Evolutionary conservation across 2,329 filamentous ascomycete genomes (phyloP).

Genomic region (Amauroascus niger): DNA sequence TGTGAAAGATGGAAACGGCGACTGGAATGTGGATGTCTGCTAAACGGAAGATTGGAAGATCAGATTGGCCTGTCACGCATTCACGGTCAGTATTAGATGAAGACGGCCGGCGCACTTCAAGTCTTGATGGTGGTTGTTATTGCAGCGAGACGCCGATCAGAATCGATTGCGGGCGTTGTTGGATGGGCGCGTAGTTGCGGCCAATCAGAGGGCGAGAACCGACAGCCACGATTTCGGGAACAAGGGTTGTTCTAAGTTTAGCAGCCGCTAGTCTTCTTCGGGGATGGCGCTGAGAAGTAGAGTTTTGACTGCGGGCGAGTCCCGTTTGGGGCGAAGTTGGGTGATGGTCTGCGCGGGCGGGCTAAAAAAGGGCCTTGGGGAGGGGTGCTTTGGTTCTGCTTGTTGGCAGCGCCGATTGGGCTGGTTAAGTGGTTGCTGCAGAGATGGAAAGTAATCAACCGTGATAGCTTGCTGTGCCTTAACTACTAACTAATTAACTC

Average conservation of each 20-base stretch:
- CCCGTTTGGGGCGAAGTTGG: constrained; percentile 14
- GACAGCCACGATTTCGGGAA: not conserved
- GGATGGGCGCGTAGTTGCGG: constrained; percentile 14
- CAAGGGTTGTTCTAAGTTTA: constrained; percentile 13
- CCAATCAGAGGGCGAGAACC: constrained; percentile 6
- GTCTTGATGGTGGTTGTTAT: not conserved
- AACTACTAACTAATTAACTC: not conserved
- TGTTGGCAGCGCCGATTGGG: constrained; percentile 13
- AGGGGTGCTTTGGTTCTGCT: too few species aligned
- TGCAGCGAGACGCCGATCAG: too few species aligned
- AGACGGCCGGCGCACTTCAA: constrained; percentile 9
- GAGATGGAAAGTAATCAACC: not conserved
- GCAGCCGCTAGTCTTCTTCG: constrained; percentile 14
- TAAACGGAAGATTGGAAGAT: too few species aligned
- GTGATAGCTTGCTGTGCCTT: not conserved
- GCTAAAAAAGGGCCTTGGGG: not conserved
- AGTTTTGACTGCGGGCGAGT: constrained; percentile 2
- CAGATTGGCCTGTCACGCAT: too few species aligned
- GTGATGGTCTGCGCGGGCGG: too few species aligned
- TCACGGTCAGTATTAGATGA: not conserved
- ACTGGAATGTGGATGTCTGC: too few species aligned
- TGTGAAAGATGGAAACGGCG: not conserved
- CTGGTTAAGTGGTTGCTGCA: constrained; percentile 1
- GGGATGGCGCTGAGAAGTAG: constrained; percentile 9
- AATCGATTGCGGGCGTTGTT: not conserved